Evolutionary conservation across 2,329 filamentous ascomycete species (phyloP).

Genomic region (Helotiales sp.): DNA sequence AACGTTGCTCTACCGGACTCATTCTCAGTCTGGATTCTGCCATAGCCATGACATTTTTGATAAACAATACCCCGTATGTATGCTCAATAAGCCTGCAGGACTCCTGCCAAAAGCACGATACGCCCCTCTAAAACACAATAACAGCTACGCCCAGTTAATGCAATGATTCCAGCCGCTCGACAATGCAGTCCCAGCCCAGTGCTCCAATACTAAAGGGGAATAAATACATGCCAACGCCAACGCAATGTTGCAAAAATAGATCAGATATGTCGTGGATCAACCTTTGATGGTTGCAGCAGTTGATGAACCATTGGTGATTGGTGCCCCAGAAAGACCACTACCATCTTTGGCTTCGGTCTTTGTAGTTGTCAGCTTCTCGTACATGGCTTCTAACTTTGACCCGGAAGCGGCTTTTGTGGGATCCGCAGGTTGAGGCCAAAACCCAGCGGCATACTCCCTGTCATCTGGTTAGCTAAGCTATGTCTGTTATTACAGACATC

Average conservation of each 20-base stretch:
- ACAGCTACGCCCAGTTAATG: conserved; percentile 22
- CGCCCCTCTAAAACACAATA: conserved; percentile 18
- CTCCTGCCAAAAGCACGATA: conserved; percentile 16
- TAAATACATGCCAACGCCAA: conserved; percentile 22
- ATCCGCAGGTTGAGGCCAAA: conserved; percentile 40
- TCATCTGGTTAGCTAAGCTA: conserved; percentile 19
- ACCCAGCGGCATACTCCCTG: conserved; percentile 43
- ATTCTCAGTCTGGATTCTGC: not conserved
- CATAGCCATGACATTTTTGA: conserved; percentile 16
- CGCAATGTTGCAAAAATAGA: conserved; percentile 22
- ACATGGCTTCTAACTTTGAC: conserved; percentile 40
- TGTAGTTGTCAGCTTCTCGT: conserved; percentile 37
- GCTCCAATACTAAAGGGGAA: not conserved
- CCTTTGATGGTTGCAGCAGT: conserved; percentile 12
- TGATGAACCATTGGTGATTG: conserved; percentile 25
- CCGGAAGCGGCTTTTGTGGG: conserved; percentile 33
- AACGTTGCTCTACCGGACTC: not conserved
- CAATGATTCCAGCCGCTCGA: conserved; percentile 22
- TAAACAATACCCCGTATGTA: conserved; percentile 5
- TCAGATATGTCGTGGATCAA: not conserved
- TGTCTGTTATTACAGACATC: not conserved
- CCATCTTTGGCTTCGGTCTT: conserved; percentile 22
- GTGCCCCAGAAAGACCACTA: conserved; percentile 16
- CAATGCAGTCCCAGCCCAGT: conserved; percentile 17
- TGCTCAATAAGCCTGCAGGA: conserved; percentile 14